Percentiles rank a stretch among this genome's conserved stretches.
phyloP scores from a whole-genome alignment of 805 yeast genomes.

The Ogataea pilisensis region DNA sequence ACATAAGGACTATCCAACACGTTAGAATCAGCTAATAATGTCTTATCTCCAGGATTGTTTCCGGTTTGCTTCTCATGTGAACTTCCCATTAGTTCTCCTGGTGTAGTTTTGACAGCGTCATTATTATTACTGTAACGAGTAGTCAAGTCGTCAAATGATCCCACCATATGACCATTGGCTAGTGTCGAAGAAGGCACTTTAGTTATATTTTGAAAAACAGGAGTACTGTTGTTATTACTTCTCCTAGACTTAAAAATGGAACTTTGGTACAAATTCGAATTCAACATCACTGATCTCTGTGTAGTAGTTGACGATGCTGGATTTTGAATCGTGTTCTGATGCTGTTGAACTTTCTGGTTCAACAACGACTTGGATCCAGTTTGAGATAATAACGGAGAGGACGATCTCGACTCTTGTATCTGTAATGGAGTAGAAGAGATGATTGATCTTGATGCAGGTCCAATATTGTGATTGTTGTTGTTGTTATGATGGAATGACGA shows the following conservation, averaged over 20 bases:
- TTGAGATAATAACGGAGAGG: neutral
- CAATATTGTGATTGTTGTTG: neutral
- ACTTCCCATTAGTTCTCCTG: too few species aligned
- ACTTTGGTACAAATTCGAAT: slow-evolving; percentile 17
- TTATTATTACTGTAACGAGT: neutral
- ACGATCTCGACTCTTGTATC: neutral
- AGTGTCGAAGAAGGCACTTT: neutral
- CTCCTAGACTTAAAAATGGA: slow-evolving; percentile 22
- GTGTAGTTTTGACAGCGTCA: too few species aligned
- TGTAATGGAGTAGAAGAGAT: slow-evolving; percentile 5
- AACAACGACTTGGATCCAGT: neutral
- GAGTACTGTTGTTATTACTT: slow-evolving; percentile 2
- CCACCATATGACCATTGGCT: neutral
- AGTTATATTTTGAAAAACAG: slow-evolving; percentile 8
- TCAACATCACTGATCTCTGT: slow-evolving; percentile 1
- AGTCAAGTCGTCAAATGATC: neutral
- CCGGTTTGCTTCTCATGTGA: neutral
- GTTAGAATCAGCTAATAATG: neutral
- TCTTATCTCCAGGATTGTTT: neutral
- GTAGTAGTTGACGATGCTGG: slow-evolving; percentile 1
- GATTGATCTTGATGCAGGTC: slow-evolving; percentile 1
- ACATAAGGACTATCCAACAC: slow-evolving; percentile 37
- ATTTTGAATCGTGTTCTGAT: neutral
- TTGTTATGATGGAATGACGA: slow-evolving; percentile 6
- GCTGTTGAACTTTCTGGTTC: neutral